Evolutionary conservation across 2,329 filamentous ascomycete species (phyloP).

Genomic region (Trichoderma gracile): DNA sequence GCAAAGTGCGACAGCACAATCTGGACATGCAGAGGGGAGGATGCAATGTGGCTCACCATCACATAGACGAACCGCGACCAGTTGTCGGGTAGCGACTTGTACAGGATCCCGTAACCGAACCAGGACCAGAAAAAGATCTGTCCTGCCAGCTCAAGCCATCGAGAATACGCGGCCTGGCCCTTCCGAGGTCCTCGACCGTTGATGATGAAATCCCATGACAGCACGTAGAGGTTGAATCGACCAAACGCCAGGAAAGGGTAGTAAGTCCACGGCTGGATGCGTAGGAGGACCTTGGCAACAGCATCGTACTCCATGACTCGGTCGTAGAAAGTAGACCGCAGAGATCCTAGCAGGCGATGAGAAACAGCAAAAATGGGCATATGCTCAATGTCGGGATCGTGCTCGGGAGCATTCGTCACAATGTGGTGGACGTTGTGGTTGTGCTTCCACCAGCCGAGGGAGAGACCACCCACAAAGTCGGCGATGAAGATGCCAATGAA

Average conservation of each 20-base stretch:
- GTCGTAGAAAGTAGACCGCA: constrained; percentile 67
- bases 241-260: constrained; percentile 68
- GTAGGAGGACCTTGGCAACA: constrained; percentile 59
- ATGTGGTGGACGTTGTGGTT: constrained; percentile 70
- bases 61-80: constrained; percentile 61
- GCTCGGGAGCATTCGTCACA: constrained; percentile 63
- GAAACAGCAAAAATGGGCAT: constrained; percentile 69
- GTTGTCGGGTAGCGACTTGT: constrained; percentile 59
- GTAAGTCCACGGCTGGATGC: constrained; percentile 66
- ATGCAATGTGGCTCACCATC: constrained; percentile 63
- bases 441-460: constrained; percentile 70
- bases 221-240: constrained; percentile 70
- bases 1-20: constrained; percentile 73
- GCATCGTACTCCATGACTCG: constrained; percentile 64
- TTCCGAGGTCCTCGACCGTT: constrained; percentile 56
- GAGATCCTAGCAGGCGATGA: constrained; percentile 63
- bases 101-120: constrained; percentile 67
- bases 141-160: constrained; percentile 63
- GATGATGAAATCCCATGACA: constrained; percentile 63
- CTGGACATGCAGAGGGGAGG: constrained; percentile 69
- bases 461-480: constrained; percentile 65
- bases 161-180: constrained; percentile 64
- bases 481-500: constrained; percentile 63
- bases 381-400: constrained; percentile 64
- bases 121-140: constrained; percentile 62